These are phyloP conservation scores for Dipodascus geniculatus DNA, from an alignment of 805 yeast genomes.

Conservation along the genomic window DNA sequence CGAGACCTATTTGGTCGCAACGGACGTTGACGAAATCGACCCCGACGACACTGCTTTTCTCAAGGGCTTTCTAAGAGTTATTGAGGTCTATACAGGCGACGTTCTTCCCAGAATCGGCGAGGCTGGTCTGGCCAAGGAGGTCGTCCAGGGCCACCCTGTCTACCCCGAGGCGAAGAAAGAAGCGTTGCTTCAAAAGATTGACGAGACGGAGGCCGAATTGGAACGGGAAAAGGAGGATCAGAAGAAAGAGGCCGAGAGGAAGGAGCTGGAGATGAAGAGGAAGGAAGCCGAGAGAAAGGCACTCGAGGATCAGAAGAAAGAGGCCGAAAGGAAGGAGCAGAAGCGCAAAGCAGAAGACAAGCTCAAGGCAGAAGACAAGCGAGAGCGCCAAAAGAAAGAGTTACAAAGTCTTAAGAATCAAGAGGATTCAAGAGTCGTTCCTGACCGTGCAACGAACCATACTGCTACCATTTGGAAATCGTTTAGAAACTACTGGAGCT, in stretches of 20 bases:
- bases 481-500: background rate
- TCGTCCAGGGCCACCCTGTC: background rate
- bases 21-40: background rate
- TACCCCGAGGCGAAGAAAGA: background rate
- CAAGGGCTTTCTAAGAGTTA: background rate
- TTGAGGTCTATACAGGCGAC: background rate
- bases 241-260: background rate
- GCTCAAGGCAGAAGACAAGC: background rate
- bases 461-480: background rate
- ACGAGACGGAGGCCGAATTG: background rate
- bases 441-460: background rate
- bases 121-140: background rate
- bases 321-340: background rate
- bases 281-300: background rate
- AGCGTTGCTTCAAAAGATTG: background rate
- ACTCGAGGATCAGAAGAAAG: background rate
- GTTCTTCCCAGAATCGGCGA: background rate
- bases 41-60: background rate
- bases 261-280: background rate
- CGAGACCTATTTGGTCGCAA: background rate
- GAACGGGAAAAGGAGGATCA: background rate
- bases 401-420: background rate
- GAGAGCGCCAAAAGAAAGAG: background rate
- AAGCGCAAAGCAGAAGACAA: background rate
- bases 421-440: background rate